Evolutionary conservation across 768 basidiomycete genomes (phyloP).

Genomic region (Daedaleopsis nitida): DNA sequence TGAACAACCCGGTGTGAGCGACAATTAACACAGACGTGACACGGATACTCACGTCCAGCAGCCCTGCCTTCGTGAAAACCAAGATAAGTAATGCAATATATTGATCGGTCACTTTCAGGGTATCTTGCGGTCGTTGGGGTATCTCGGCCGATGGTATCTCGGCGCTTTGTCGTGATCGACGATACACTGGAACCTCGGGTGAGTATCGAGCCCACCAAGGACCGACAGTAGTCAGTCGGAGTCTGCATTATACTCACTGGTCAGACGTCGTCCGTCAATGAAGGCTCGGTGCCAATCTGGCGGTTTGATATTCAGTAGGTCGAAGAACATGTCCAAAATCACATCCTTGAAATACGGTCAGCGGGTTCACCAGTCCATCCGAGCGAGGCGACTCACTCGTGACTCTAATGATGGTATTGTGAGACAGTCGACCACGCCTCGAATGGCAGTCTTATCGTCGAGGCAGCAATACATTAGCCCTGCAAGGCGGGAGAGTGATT

Average conservation of each 20-base stretch:
- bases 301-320: conserved; percentile 86
- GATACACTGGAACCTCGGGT: conserved; percentile 56
- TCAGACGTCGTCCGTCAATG: conserved; percentile 84
- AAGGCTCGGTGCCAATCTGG: conserved; percentile 94
- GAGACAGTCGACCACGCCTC: conserved; percentile 81
- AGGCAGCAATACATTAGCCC: conserved; percentile 94
- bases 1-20: conserved; percentile 31
- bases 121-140: conserved; percentile 48
- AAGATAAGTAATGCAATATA: conserved; percentile 85
- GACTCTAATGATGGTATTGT: conserved; percentile 87
- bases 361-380: background rate
- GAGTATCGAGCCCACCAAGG: background rate
- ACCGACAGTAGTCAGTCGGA: background rate
- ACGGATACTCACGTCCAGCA: conserved; percentile 70
- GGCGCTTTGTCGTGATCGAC: conserved; percentile 39
- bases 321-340: conserved; percentile 92
- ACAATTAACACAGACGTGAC: background rate
- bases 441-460: conserved; percentile 84
- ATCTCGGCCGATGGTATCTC: conserved; percentile 22
- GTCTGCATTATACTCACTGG: conserved; percentile 53
- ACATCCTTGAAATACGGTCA: conserved; percentile 63
- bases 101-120: conserved; percentile 87
- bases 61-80: conserved; percentile 83
- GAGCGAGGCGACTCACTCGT: conserved; percentile 52
- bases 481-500: conserved; percentile 19